Evolutionary conservation across 1,284 basidiomycete species (phyloP), one percentile per base, ranked within the genome.

Genomic region (Cerioporus squamosus): DNA sequence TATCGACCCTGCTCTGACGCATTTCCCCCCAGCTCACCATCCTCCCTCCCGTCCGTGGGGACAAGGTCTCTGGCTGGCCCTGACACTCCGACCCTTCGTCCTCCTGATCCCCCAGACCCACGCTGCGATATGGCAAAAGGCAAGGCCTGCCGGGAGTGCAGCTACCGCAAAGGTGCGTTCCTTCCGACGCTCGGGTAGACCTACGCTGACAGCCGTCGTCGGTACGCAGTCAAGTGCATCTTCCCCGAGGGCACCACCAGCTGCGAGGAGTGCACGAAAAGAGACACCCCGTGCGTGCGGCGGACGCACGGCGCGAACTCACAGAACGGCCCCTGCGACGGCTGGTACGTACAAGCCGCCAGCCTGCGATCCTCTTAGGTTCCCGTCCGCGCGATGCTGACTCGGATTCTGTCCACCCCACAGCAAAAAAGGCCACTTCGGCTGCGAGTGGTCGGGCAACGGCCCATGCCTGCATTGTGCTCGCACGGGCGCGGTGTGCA

Each of bases 371-470:
- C 42, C 22, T n/a, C 20, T 38, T 38, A n/a, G 5, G 17, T 22
- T 12, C n/a, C 20, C 22, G 18, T 22, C 5, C 20, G 23, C 4
- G n/a, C 33, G 15, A 4, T 10, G 20, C 42, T 24, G 20, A 40
- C 51, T n/a, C 42, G 20, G 20, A 40, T 47, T n/a, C 8, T 42
- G 29, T 40, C 44, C 38, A 3, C 29, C 26, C 26, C 26, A 9
- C 62, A 64, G 62, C 57, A 54, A 50, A 47, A 52, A 39, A 38
- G 51, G 47, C 9, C 62, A 64, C n/a, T 23, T 61, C 2, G 59
- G 56, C 10, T 64, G 62, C 51, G 62, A 61, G 36, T 42, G 51
- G 57, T 17, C 44, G 0, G 48, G 42, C 1, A 8, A 36, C 31
- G 56, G 59, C 4, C 54, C 62, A 8, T 64, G 62, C 47, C 45